These are phyloP conservation scores for sweet orange (Citrus sinensis) DNA, from an alignment of 345 rosid genomes.

Conservation along the genomic window DNA sequence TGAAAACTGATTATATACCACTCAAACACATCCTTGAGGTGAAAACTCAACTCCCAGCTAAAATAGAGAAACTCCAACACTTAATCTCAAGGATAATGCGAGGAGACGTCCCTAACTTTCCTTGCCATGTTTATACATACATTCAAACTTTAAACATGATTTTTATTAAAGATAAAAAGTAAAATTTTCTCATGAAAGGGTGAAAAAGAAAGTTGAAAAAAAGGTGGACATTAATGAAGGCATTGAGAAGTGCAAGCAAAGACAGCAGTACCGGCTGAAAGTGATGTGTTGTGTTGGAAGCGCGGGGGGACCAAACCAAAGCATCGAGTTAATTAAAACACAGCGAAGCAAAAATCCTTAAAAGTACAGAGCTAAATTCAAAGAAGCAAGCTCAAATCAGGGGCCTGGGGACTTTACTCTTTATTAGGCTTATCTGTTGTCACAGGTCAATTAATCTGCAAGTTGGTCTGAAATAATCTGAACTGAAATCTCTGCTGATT, in stretches of 20 bases:
- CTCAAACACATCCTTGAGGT: too few species aligned
- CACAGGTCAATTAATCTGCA: slow-evolving; percentile 15
- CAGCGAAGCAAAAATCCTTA: not conserved
- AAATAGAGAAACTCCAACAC: too few species aligned
- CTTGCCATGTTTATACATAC: not conserved
- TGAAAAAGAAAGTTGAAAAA: not conserved
- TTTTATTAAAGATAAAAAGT: not conserved
- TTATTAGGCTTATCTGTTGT: slow-evolving; percentile 1
- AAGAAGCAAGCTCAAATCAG: not conserved
- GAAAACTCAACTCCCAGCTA: too few species aligned
- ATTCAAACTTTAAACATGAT: not conserved
- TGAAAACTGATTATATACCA: too few species aligned
- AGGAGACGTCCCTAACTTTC: too few species aligned
- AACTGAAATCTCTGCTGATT: not conserved
- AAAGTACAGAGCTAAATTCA: not conserved
- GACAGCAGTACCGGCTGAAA: not conserved
- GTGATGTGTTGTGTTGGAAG: not conserved
- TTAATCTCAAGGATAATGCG: too few species aligned
- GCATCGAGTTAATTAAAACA: not conserved
- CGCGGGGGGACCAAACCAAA: slow-evolving; percentile 14
- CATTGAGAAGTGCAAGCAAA: slow-evolving; percentile 8
- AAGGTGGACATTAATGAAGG: not conserved
- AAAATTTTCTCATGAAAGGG: not conserved
- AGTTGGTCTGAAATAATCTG: not conserved
- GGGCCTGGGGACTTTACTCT: too few species aligned